Conservation (phyloP, 352 stramenopile species). For the Pythium brassicae region DNA sequence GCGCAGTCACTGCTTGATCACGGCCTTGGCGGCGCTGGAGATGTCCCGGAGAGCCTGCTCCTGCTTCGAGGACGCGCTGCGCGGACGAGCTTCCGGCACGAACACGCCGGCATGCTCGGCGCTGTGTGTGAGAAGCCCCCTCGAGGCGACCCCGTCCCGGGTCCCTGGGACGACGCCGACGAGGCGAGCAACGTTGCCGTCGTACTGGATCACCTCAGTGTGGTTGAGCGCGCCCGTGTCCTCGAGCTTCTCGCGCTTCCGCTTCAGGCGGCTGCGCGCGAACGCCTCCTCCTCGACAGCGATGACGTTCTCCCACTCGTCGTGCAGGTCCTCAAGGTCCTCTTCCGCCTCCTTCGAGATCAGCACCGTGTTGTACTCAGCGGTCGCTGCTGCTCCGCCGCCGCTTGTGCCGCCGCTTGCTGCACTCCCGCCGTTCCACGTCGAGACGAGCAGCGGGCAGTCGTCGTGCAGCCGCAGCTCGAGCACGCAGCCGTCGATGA, state of each 20-base stretch:
- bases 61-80: not conserved
- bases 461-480: conserved; percentile 77
- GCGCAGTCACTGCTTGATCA: too few relatives aligned
- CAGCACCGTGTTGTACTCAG: conserved; percentile 79
- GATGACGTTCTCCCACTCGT: conserved; percentile 61
- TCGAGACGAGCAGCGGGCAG: conserved; percentile 59
- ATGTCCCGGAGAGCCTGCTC: conserved; percentile 2
- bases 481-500: conserved; percentile 54
- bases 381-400: not conserved
- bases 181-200: conserved; percentile 37
- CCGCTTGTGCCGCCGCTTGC: conserved; percentile 19
- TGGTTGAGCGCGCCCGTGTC: conserved; percentile 45
- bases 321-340: conserved; percentile 65
- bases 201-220: conserved; percentile 59
- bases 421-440: conserved; percentile 55
- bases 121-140: conserved; percentile 3
- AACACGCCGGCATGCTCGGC: not conserved
- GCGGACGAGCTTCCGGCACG: not conserved
- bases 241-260: conserved; percentile 54
- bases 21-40: not conserved
- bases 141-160: not conserved
- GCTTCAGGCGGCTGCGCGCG: conserved; percentile 32
- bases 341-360: conserved; percentile 82
- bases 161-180: conserved; percentile 43
- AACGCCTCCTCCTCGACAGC: conserved; percentile 57